phyloP scores from a whole-genome alignment of 176 grass and related monocot genomes.

The Cenchrus purpureus region DNA sequence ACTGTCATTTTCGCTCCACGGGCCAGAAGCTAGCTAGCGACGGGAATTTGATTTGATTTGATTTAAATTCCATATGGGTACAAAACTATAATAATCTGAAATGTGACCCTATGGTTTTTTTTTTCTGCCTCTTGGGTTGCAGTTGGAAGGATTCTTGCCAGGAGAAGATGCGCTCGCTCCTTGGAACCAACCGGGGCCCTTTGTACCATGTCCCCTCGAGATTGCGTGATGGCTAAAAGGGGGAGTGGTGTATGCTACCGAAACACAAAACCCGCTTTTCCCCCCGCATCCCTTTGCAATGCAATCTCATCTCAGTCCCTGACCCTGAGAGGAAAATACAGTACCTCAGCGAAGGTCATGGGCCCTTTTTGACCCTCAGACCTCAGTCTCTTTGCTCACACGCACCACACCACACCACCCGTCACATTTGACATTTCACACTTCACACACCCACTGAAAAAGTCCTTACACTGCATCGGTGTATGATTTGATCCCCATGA shows the following conservation, averaged over 20 bases:
- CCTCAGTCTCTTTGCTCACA: neutral
- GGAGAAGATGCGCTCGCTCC: conserved; percentile 30
- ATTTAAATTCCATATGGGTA: neutral
- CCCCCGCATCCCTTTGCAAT: neutral
- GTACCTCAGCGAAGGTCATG: conserved; percentile 23
- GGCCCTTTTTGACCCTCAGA: conserved; percentile 46
- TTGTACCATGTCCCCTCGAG: conserved; percentile 65
- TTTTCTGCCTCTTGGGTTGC: neutral
- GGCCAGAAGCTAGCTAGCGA: neutral
- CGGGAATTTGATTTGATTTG: neutral
- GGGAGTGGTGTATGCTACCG: conserved; percentile 16
- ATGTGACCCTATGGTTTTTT: neutral
- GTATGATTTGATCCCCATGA: conserved; percentile 31
- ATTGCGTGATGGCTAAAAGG: conserved; percentile 62
- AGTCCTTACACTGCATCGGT: conserved; percentile 46
- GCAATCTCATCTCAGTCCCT: neutral
- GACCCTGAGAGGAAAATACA: conserved; percentile 46
- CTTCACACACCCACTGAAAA: conserved; percentile 1
- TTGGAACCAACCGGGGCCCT: conserved; percentile 38
- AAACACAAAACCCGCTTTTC: conserved; percentile 21
- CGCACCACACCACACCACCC: neutral
- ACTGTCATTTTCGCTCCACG: conserved; percentile 9
- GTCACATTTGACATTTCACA: conserved; percentile 1
- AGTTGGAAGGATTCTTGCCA: conserved; percentile 17
- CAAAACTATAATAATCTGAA: conserved; percentile 5